These are phyloP conservation scores for Tuber indicum DNA, from an alignment of 495 filamentous ascomycete genomes.

Conservation along the genomic window DNA sequence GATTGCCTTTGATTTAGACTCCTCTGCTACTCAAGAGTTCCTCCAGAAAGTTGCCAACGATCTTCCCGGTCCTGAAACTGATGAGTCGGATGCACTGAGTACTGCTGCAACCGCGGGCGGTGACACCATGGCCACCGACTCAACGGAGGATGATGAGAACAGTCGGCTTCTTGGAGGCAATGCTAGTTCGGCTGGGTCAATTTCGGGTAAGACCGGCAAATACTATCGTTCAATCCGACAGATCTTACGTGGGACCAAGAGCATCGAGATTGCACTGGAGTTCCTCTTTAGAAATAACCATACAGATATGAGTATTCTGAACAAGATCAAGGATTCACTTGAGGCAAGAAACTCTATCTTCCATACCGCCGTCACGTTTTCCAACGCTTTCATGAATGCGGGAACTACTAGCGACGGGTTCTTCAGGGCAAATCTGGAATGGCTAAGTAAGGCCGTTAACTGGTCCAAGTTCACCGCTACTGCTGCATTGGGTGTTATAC, in stretches of 20 bases:
- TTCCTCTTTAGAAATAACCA: slow-evolving; percentile 94
- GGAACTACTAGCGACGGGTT: slow-evolving; percentile 96
- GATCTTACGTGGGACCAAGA: slow-evolving; percentile 84
- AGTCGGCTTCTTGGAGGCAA: slow-evolving; percentile 33
- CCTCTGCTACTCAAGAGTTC: slow-evolving; percentile 97
- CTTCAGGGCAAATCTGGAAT: slow-evolving; percentile 94
- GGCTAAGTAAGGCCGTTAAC: slow-evolving; percentile 97
- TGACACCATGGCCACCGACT: slow-evolving; percentile 47
- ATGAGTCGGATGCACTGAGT: slow-evolving; percentile 45
- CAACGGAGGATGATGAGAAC: slow-evolving; percentile 41
- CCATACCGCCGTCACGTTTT: slow-evolving; percentile 92
- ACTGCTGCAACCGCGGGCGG: slow-evolving; percentile 44
- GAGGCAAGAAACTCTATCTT: slow-evolving; percentile 97
- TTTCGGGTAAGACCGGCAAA: slow-evolving; percentile 48
- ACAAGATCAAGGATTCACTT: slow-evolving; percentile 90
- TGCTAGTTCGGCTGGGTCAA: slow-evolving; percentile 39
- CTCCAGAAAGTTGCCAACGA: slow-evolving; percentile 75
- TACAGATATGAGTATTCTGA: slow-evolving; percentile 78
- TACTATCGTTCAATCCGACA: slow-evolving; percentile 72
- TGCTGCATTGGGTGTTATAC: slow-evolving; percentile 91
- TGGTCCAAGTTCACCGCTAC: slow-evolving; percentile 99
- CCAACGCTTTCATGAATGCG: slow-evolving; percentile 99
- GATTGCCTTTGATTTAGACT: slow-evolving; percentile 95
- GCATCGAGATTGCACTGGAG: slow-evolving; percentile 86
- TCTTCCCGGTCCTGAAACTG: slow-evolving; percentile 48